Evolutionary conservation across 805 yeast species (phyloP).

Genomic region (Grigorovia jiainica): DNA sequence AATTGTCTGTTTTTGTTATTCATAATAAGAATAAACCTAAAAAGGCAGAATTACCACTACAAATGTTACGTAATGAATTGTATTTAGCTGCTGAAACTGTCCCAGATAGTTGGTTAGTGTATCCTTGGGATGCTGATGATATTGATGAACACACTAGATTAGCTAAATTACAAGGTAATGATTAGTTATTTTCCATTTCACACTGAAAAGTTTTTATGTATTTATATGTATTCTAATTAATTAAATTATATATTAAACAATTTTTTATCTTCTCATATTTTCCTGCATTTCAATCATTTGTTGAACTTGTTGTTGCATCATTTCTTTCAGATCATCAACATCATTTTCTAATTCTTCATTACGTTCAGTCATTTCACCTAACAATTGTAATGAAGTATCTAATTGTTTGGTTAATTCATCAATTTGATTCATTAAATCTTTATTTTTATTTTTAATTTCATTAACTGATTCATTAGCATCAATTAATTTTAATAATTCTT

Average conservation of each 20-base stretch:
- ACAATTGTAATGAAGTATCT: constrained; percentile 50
- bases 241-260: constrained; percentile 5
- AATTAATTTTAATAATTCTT: constrained; percentile 53
- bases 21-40: constrained; percentile 80
- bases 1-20: constrained; percentile 67
- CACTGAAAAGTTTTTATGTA: not conserved
- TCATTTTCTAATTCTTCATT: constrained; percentile 84
- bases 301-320: constrained; percentile 76
- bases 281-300: constrained; percentile 65
- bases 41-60: constrained; percentile 60
- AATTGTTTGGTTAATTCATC: constrained; percentile 34
- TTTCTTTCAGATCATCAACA: constrained; percentile 77
- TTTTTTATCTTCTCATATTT: constrained; percentile 9
- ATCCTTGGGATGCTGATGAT: constrained; percentile 84
- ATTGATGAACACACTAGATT: constrained; percentile 64
- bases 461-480: constrained; percentile 43
- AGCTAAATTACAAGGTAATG: constrained; percentile 61
- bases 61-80: constrained; percentile 51
- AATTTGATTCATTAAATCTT: constrained; percentile 25
- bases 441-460: constrained; percentile 27
- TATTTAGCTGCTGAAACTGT: constrained; percentile 69
- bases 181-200: too few species aligned
- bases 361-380: constrained; percentile 82
- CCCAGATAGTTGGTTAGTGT: constrained; percentile 76
- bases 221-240: not conserved